Percentiles rank a stretch among this genome's conserved stretches.
phyloP scores from a whole-genome alignment of 208 protist species.

The Crithidia mellificae region DNA sequence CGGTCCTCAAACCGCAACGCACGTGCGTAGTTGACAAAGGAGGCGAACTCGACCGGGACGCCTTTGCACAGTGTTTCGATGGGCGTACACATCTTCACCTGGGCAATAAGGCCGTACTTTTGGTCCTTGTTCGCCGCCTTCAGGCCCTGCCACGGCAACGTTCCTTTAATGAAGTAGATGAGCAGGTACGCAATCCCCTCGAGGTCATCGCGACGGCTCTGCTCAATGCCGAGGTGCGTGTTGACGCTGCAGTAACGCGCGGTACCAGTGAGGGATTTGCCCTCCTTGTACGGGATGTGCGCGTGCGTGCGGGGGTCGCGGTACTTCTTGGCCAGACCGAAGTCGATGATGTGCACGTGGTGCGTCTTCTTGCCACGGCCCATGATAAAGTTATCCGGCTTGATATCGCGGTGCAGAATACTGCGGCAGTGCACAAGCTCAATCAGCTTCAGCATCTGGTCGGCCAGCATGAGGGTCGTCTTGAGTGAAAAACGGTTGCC shows the following conservation, averaged over 20 bases:
- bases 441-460: slow-evolving; percentile 90
- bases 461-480: slow-evolving; percentile 92
- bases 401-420: slow-evolving; percentile 94
- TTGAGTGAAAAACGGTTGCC: slow-evolving; percentile 88
- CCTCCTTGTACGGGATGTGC: slow-evolving; percentile 99
- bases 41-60: slow-evolving; percentile 94
- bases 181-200: slow-evolving; percentile 99
- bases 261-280: slow-evolving; percentile 99
- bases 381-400: slow-evolving; percentile 96
- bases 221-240: slow-evolving; percentile 98
- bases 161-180: slow-evolving; percentile 99
- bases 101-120: slow-evolving; percentile 98
- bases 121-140: slow-evolving; percentile 97
- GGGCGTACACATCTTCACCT: slow-evolving; percentile 96
- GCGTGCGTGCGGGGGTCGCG: slow-evolving; percentile 96
- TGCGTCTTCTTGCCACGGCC: slow-evolving; percentile 87
- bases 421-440: slow-evolving; percentile 94
- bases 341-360: slow-evolving; percentile 98
- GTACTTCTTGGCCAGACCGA: slow-evolving; percentile 99
- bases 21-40: slow-evolving; percentile 97
- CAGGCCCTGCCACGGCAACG: slow-evolving; percentile 98
- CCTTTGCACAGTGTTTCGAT: slow-evolving; percentile 96
- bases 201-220: slow-evolving; percentile 97
- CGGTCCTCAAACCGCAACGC: slow-evolving; percentile 98
- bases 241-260: slow-evolving; percentile 99